A percentile compares a stretch with the other conserved stretches of the same genome.
Conservation (phyloP, 202 grass and related monocot genomes). For the Dendrocalamus latiflorus region DNA sequence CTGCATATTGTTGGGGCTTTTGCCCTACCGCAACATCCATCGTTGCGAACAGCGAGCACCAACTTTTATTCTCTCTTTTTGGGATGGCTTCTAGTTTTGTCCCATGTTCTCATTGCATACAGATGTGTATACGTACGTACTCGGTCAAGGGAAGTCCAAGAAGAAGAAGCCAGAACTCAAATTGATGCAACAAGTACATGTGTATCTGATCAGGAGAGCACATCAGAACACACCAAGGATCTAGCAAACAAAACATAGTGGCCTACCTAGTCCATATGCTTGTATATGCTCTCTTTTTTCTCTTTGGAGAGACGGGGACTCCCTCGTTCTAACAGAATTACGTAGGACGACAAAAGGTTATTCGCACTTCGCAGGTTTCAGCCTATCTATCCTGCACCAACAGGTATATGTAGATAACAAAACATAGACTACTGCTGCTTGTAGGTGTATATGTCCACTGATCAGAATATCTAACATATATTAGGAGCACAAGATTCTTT, state of each 20-base stretch:
- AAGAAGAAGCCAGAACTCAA: background rate
- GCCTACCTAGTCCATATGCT: background rate
- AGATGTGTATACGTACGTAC: background rate
- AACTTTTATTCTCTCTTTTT: no score
- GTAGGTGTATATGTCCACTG: background rate
- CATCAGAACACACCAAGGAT: background rate
- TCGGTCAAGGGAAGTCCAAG: no score
- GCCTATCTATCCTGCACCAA: background rate
- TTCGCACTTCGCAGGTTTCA: no score
- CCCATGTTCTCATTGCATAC: background rate
- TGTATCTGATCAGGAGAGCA: background rate
- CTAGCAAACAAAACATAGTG: background rate
- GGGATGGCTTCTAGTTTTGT: slow-evolving; percentile 11
- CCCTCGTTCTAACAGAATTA: background rate
- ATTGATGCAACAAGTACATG: background rate
- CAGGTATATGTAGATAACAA: background rate
- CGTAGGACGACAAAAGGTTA: background rate
- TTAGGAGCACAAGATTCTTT: no score
- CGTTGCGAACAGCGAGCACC: background rate
- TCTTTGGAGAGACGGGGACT: background rate
- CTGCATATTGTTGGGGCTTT: background rate
- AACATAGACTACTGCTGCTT: background rate
- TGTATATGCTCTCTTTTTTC: background rate
- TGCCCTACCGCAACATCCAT: background rate
- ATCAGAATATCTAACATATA: no score